Percentiles rank a stretch among this genome's conserved stretches.
Evolutionary conservation across 148 eudicot genomes (phyloP).

Genomic region (Vaccinium myrtillus): DNA sequence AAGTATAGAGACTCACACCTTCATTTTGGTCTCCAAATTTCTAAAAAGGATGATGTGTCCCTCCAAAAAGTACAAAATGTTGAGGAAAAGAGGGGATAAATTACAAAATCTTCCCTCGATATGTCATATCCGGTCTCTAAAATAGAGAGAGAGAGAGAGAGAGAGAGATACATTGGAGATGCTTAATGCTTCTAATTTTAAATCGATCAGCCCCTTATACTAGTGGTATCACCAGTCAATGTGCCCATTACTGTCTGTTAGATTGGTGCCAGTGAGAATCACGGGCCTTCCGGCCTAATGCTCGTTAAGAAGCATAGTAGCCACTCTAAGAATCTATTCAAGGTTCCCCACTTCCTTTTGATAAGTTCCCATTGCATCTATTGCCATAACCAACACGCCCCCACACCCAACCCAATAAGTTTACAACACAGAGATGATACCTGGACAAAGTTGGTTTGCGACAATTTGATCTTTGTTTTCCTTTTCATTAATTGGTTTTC

Average conservation of each 20-base stretch:
- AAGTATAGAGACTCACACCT: too few relatives aligned
- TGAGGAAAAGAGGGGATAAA: too few relatives aligned
- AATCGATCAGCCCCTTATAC: background rate
- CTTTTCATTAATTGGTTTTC: background rate
- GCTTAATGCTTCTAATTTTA: background rate
- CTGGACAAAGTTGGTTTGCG: background rate
- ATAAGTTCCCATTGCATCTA: too few relatives aligned
- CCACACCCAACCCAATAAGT: background rate
- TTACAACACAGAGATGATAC: background rate
- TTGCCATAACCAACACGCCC: background rate
- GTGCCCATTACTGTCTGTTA: background rate
- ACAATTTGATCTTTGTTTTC: background rate
- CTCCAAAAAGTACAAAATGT: too few relatives aligned
- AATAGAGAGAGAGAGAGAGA: too few relatives aligned
- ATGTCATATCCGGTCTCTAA: too few relatives aligned
- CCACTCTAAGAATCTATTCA: background rate
- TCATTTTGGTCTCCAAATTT: too few relatives aligned
- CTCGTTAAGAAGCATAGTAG: background rate
- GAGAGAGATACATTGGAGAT: too few relatives aligned
- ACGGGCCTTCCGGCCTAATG: background rate
- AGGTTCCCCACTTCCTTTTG: background rate
- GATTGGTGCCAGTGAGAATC: background rate
- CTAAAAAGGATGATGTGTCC: too few relatives aligned
- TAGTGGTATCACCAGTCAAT: background rate
- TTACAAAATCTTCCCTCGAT: too few relatives aligned